Base-by-base conservation (phyloP, 768 basidiomycete species). In the Tremella yokohamensis region DNA sequence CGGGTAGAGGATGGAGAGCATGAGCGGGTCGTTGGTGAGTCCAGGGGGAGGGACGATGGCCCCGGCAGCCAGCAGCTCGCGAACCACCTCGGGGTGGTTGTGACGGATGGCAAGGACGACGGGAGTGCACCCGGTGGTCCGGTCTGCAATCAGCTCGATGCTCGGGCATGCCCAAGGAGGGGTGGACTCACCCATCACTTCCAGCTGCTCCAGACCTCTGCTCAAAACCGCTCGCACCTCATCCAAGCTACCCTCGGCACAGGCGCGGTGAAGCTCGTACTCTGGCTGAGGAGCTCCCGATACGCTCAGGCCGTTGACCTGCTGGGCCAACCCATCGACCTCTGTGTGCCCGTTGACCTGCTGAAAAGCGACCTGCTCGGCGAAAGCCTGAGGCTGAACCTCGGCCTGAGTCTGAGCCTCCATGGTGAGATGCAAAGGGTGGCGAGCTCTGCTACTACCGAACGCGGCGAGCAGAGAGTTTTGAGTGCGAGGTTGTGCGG, bases 21-120 rank as follows among this genome's bases (percentile, higher is more conserved):
- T 67, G 22, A 60, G 44, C 0, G 70, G 73, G 54, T 74, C 73
- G 50, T 52, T 61, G 39, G 75, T 76, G 34, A 73, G 61, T 55
- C 68, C 64, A 18, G 75, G 70, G 22, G 73, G 75, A 49, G 75
- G 75, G 18, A 72, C 64, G 52, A 74, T 73, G 11, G 75, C 75
- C 16, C 75, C 75, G 6, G 73, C 75, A 13, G 63, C 52, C 18
- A 74, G 49, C 9, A 76, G 64, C 53, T 74, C 73, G 19, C 68
- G 62, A 12, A 74, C 73, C n/a, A 74, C 63, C 11, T 73, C 73
- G 52, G 60, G 58, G 51, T 76, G 70, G 50, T 67, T 67, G 54
- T 57, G 60, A 49, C 73, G 68, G 47, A 76, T 73, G 34, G 73
- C 75, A 29, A 72, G 66, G 29, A 76, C 66, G 56, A 76, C 74